Base-by-base conservation (phyloP, 306 rosid species). In the Neltuma alba region DNA sequence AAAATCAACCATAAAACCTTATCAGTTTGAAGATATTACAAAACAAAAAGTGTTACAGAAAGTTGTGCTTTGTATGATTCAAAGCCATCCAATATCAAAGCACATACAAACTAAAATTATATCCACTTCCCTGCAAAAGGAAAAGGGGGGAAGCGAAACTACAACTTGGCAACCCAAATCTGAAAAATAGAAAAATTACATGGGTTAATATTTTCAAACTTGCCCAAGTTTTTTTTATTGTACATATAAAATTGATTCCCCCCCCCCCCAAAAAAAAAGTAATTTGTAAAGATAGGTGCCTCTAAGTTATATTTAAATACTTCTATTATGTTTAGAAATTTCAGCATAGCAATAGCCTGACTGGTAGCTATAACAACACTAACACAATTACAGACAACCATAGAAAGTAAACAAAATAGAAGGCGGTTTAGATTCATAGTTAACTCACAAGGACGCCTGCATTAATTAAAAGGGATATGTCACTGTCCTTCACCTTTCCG, bases 401-500 rank as follows among this genome's bases (percentile, higher is more conserved):
- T 47, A 40, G 38, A 67, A 76, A 55, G 62, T 37, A 25, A 72
- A 67, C n/a, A 78, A 81, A 70, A 75, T 38, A 25, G n/a, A 27
- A 5, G 36, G 42, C 38, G 25, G 6, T 16, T 47, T 54, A 41
- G 31, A 79, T 37, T 73, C 70, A 65, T 54, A n/a, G 70, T 77
- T 75, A 71, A 90, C 98, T 91, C 87, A 95, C 98, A 77, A 93
- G 87, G 82, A 93, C 25, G 48, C 99, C 98, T 6, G 90, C 90
- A 80, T 93, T 91, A 75, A 95, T 93, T 82, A 95, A 80, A 67
- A 90, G 89, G 84, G 98, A 86, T 85, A 95, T 83, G 76, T 93
- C 92, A 75, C 80, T 87, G 78, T 93, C 99, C 87, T 90, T 89
- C 83, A 93, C 91, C 89, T 87, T 90, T 82, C 99, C 99, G 72